Evolutionary conservation across 2,329 filamentous ascomycete genomes (phyloP).

Genomic region (Cytospora schulzeri): DNA sequence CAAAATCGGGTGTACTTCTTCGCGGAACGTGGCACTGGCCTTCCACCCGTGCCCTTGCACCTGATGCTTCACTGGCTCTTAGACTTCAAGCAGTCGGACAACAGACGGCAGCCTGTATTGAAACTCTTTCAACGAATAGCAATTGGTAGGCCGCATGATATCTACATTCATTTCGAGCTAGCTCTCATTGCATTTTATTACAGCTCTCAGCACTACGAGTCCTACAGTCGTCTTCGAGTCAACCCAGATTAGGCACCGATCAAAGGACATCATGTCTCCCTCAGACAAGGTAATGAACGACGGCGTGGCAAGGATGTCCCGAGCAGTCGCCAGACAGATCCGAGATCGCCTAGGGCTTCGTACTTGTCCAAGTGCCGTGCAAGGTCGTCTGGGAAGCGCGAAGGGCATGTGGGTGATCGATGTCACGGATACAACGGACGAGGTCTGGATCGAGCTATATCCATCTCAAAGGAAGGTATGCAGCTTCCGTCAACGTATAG

Average conservation of each 20-base stretch:
- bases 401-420: constrained; percentile 77
- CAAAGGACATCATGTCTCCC: constrained; percentile 44
- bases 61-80: constrained; percentile 57
- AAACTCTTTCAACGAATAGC: constrained; percentile 63
- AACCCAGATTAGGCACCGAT: constrained; percentile 47
- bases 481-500: background rate
- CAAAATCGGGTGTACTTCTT: constrained; percentile 56
- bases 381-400: constrained; percentile 70
- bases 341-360: constrained; percentile 51
- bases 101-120: constrained; percentile 48
- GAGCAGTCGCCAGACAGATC: constrained; percentile 56
- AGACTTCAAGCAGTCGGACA: constrained; percentile 41
- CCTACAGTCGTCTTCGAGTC: constrained; percentile 49
- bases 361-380: constrained; percentile 64
- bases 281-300: constrained; percentile 61
- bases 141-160: constrained; percentile 46
- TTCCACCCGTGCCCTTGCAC: constrained; percentile 41
- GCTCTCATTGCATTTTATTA: background rate
- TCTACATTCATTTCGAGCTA: constrained; percentile 24
- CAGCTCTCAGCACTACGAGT: constrained; percentile 54
- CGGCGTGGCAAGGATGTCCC: constrained; percentile 67
- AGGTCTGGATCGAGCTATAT: constrained; percentile 67
- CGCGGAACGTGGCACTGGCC: constrained; percentile 52
- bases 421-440: constrained; percentile 45
- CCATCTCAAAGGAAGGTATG: constrained; percentile 64